These are phyloP conservation scores for Arabidopsis lyrata DNA, from an alignment of 441 rosid genomes.

Conservation along the genomic window DNA sequence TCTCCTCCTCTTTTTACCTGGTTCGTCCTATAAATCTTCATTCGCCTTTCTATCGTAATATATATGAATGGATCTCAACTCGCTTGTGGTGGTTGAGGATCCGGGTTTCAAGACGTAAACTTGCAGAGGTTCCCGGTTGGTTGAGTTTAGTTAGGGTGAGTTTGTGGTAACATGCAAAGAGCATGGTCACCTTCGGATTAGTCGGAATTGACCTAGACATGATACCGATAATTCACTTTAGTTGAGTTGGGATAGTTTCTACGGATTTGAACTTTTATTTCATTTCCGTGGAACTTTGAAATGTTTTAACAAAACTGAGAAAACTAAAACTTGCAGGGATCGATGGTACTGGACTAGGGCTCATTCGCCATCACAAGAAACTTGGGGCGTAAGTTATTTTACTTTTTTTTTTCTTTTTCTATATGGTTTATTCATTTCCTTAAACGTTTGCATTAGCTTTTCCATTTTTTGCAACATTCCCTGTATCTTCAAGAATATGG, in stretches of 20 bases:
- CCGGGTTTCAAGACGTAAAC: neutral
- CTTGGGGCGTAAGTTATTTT: constrained; percentile 66
- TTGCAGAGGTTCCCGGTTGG: neutral
- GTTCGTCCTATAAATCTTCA: constrained; percentile 37
- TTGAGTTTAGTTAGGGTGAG: neutral
- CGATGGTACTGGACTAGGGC: constrained; percentile 92
- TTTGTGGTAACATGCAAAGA: neutral
- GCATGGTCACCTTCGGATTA: neutral
- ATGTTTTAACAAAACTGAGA: constrained; percentile 6
- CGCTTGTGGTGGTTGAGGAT: neutral
- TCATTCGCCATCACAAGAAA: constrained; percentile 62
- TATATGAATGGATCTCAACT: neutral
- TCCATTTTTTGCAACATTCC: no score
- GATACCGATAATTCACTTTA: neutral
- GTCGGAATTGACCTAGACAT: neutral
- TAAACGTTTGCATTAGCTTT: neutral
- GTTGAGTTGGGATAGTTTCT: neutral
- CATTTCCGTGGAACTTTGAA: neutral
- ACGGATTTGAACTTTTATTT: neutral
- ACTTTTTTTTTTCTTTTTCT: neutral
- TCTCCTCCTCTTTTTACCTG: constrained; percentile 71
- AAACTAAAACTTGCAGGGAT: constrained; percentile 54
- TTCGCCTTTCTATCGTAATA: neutral
- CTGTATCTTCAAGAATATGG: neutral
- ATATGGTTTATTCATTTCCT: neutral